Conservation (phyloP, 768 basidiomycete species). For the Infundibulicybe gibba region DNA sequence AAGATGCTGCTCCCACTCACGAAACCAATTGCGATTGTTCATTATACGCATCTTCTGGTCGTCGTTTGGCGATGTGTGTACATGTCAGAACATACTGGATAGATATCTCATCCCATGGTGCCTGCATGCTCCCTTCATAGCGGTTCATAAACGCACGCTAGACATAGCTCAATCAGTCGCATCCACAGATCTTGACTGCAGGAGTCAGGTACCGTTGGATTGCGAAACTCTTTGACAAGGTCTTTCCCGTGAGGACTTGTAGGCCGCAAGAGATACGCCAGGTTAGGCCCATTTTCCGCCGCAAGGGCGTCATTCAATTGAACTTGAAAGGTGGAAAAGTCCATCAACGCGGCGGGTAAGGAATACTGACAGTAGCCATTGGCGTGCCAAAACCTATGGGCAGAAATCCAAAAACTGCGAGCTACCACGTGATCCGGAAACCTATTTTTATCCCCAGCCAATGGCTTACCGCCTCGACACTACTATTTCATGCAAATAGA, state of each 20-base stretch:
- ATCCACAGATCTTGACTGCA: constrained; percentile 7
- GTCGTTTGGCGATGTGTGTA: constrained; percentile 63
- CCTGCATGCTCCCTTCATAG: constrained; percentile 62
- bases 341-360: constrained; percentile 31
- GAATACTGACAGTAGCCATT: too few relatives aligned
- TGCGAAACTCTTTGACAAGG: constrained; percentile 68
- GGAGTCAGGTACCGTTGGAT: constrained; percentile 37
- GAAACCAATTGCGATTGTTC: constrained; percentile 73
- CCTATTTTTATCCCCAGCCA: too few relatives aligned
- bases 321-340: constrained; percentile 56
- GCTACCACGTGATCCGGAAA: too few relatives aligned
- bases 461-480: too few relatives aligned
- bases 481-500: too few relatives aligned
- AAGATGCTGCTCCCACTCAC: constrained; percentile 42
- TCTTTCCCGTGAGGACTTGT: constrained; percentile 77
- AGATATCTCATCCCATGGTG: constrained; percentile 85
- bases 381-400: too few relatives aligned
- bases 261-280: constrained; percentile 74
- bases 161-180: background rate
- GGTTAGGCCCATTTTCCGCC: constrained; percentile 61
- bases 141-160: constrained; percentile 34
- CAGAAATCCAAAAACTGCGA: too few relatives aligned
- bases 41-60: constrained; percentile 72
- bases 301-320: constrained; percentile 60
- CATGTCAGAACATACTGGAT: constrained; percentile 80